Base-by-base conservation (phyloP, 768 basidiomycete species). In the Paxillus rubicundulus region DNA sequence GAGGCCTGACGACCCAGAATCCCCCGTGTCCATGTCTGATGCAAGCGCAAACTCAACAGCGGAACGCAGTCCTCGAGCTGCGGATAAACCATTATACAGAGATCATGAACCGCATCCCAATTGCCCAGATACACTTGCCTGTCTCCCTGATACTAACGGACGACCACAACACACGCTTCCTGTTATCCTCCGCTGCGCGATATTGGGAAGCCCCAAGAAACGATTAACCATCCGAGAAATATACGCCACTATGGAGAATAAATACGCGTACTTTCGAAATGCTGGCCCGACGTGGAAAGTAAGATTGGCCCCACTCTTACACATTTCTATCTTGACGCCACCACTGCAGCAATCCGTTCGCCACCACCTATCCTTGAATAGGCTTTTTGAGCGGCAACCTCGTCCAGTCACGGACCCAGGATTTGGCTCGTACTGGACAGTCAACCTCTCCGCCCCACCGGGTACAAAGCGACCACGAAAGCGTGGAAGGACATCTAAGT, bases 261-360 rank as follows among this genome's bases (percentile, higher is more conserved):
- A 92, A 69, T 92, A 91, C 62, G 79, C 81, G 9, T 92, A 88
- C 61, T 92, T 89, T 70, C 83, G 78, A 67, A 85, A 82, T 14
- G 87, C 89, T 36, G 89, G 89, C 32, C 79, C 84, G 27, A 89
- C 89, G 12, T 92, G 89, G 89, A 92, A 92, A 82, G 89, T 89
- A 63, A 51, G 71, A 47, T 58, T 28, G 27, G 9, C 41, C 40
- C 8, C n/a, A 13, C 37, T 13, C 42, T 52, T 32, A 17, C 20
- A 16, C 20, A 10, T 18, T 5, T 10, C 45, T 27, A 20, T n/a
- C 32, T 16, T 63, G 28, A 59, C 37, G 13, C 52, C 53, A 52
- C 52, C 44, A 54, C 53, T 40, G 36, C 58, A 92, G 89, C 89
- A 92, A 89, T 92, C 89, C 38, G 89, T 92, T 51, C 80, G 89